Evolutionary conservation across 164 flowering plant genomes (phyloP), one percentile per base, ranked within the genome.

Genomic region (Aristolochia fimbriata): DNA sequence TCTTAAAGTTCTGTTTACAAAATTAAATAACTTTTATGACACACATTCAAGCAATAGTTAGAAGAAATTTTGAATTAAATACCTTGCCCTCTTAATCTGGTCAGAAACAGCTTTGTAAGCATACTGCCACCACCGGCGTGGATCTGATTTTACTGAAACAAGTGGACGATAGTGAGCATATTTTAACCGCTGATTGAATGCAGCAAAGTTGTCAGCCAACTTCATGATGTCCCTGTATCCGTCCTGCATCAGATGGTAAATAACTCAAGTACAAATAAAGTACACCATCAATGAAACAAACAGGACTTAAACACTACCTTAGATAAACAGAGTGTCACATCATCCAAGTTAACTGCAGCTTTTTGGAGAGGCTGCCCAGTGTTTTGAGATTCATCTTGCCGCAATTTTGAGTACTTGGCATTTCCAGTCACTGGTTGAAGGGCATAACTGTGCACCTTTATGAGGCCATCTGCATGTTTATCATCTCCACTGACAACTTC

Each of bases 61-160:
- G 12, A 21, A 19, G 37, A 55, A 25, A 37, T 37, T 37, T 37
- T 37, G 10, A 37, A 37, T 56, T 13, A 66, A 25, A 22, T 75
- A 90, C 99, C 99, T 88, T 61, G 79, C 92, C 75, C 76, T 83
- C 86, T 88, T 90, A 62, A 77, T 69, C 76, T 88, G 83, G 60
- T 88, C 97, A 61, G 84, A 76, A 51, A 85, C 74, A 64, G 77
- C 93, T 76, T 55, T 81, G 61, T 57, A 88, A 30, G 93, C 99
- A 81, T 88, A 93, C 62, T 77, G 83, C 99, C 97, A 93, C 99
- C 99, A 93, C 57, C 83, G 68, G 52, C 79, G 78, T 11, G 96
- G 84, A 73, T 83, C 73, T 51, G 85, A 79, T 76, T 83, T 90
- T 41, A 91, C 81, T 2, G 89, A 64, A 22, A 78, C 84, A 62